phyloP scores from a whole-genome alignment of 768 basidiomycete species.

The Phylloporus sp. region DNA sequence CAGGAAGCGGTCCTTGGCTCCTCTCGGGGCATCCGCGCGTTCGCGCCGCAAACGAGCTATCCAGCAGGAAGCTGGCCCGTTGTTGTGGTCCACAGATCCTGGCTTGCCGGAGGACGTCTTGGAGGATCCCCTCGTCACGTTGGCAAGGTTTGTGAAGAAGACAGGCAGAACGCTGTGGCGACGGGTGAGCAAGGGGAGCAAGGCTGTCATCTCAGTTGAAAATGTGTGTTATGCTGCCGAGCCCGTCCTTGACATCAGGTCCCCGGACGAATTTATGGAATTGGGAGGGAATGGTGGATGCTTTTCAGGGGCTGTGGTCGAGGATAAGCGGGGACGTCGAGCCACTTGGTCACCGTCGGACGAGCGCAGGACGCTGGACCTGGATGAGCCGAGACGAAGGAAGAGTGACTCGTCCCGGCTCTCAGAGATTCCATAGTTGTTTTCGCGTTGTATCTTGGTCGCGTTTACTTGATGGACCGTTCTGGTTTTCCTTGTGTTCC shows the following conservation, averaged over 20 bases:
- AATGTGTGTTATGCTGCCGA: constrained; percentile 4
- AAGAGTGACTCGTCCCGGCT: constrained; percentile 17
- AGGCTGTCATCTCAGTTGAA: constrained; percentile 5
- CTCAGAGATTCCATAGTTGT: constrained; percentile 42
- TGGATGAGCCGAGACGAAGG: constrained; percentile 13
- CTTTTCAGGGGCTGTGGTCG: background rate
- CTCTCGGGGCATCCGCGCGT: constrained; percentile 52
- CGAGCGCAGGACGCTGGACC: constrained; percentile 20
- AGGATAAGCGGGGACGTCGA: constrained; percentile 12
- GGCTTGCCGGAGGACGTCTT: constrained; percentile 25
- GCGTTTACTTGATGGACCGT: background rate
- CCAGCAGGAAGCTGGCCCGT: constrained; percentile 18
- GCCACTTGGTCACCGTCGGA: constrained; percentile 25
- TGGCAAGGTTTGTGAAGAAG: constrained; percentile 52
- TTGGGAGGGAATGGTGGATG: constrained; percentile 1
- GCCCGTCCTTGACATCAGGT: constrained; percentile 19
- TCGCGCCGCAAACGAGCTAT: constrained; percentile 22
- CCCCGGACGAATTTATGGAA: constrained; percentile 5
- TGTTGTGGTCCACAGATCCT: constrained; percentile 20
- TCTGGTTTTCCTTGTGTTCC: background rate
- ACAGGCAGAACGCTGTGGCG: constrained; percentile 40
- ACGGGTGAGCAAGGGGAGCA: constrained; percentile 41
- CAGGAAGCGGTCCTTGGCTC: constrained; percentile 45
- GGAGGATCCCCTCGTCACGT: constrained; percentile 46
- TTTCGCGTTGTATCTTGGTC: background rate